Base-by-base conservation (phyloP, 441 rosid genomes). In the Capsella rubella region DNA sequence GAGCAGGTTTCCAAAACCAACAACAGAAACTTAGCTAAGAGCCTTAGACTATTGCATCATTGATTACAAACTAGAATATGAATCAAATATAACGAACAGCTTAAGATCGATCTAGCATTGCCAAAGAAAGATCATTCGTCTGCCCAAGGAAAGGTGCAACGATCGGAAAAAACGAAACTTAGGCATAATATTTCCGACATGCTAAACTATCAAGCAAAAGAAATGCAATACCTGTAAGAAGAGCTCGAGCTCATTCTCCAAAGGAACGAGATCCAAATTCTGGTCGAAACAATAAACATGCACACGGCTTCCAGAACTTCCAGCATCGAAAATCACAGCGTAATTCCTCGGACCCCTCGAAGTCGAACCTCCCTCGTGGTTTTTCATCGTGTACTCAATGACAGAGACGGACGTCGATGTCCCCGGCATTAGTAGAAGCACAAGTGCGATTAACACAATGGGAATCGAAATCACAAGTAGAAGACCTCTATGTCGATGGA, bases 231-330 rank as follows among this genome's bases (percentile, higher is more conserved):
- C 99, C 89, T 90, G 91, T 11, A 82, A 35, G 72, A 92, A 95
- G 65, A 95, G 93, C 90, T 95, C 99, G 69, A 95, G 97, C 69
- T 89, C 96, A 67, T 83, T 77, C 21, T 88, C 99, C 43, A 95
- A 86, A 28, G 94, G 95, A 62, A 95, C 83, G 25, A 95, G 99
- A 92, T 92, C 91, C 86, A 88, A 69, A 75, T 92, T 89, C 53
- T 73, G 84, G 82, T 95, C 97, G 27, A 95, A 95, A 71, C 97
- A 95, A 61, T 75, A 95, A 35, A 95, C 99, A 60, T 95, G 99
- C 35, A 95, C 99, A 21, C 99, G 86, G 77, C 99, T 95, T 18
- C 98, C 99, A 12, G 99, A 92, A 75, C 99, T 95, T 0, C 99
- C 98, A 27, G 99, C 99, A 52, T 95, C 98, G 52, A 92, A 95